phyloP scores from a whole-genome alignment of 352 stramenopile genomes.

The Phytophthora multivora region DNA sequence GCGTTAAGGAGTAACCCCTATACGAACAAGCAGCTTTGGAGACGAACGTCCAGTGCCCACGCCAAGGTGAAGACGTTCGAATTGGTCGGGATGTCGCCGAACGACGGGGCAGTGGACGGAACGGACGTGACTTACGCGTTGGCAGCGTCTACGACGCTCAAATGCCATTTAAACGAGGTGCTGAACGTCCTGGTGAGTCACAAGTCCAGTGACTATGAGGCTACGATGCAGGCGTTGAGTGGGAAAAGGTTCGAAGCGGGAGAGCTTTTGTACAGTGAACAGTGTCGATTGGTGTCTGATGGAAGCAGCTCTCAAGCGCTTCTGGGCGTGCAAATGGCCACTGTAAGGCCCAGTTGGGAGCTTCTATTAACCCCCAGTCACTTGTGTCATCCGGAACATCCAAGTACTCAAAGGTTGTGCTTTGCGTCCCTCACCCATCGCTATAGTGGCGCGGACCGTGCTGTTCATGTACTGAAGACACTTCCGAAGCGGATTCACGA shows the following conservation, averaged over 20 bases:
- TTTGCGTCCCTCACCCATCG: slow-evolving; percentile 52
- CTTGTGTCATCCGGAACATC: slow-evolving; percentile 21
- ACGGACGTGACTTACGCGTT: slow-evolving; percentile 46
- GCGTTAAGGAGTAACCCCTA: slow-evolving; percentile 26
- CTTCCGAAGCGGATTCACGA: slow-evolving; percentile 61
- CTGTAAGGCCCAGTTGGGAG: slow-evolving; percentile 17
- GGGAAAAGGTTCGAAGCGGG: slow-evolving; percentile 39
- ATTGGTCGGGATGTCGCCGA: slow-evolving; percentile 31
- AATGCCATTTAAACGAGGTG: slow-evolving; percentile 60
- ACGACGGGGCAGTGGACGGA: slow-evolving; percentile 10
- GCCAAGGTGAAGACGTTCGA: slow-evolving; percentile 35
- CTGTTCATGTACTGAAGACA: slow-evolving; percentile 68
- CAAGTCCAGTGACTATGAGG: slow-evolving; percentile 41
- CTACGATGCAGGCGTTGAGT: slow-evolving; percentile 41
- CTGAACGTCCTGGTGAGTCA: slow-evolving; percentile 48
- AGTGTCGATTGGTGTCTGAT: slow-evolving; percentile 27
- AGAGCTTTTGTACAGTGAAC: slow-evolving; percentile 42
- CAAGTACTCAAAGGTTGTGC: slow-evolving; percentile 38
- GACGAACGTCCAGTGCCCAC: slow-evolving; percentile 23
- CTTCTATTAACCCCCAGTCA: slow-evolving; percentile 13
- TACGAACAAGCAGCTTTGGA: slow-evolving; percentile 31
- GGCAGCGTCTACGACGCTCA: slow-evolving; percentile 41
- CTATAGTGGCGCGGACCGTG: slow-evolving; percentile 44
- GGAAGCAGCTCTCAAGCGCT: slow-evolving; percentile 14
- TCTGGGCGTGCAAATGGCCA: slow-evolving; percentile 29